Conservation (phyloP, 176 grass and related monocot genomes). For the Zea mays region DNA sequence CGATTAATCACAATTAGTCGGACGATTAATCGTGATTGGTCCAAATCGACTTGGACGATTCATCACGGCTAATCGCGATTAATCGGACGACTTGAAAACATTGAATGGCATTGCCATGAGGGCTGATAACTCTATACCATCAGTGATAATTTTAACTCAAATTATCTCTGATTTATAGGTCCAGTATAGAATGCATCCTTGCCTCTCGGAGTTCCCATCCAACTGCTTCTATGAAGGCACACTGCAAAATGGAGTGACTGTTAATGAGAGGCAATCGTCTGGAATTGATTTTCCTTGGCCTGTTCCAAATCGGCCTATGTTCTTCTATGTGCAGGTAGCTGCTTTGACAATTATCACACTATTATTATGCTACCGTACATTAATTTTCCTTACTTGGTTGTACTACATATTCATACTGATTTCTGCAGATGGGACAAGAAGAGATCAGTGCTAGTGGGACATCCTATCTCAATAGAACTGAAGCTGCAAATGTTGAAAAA, state of each 20-base stretch:
- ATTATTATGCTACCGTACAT: conserved; percentile 2
- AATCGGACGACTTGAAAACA: too few relatives aligned
- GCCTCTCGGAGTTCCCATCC: conserved; percentile 94
- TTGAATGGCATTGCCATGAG: not conserved
- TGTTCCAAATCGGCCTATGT: conserved; percentile 96
- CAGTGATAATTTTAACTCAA: not conserved
- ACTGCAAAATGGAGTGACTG: conserved; percentile 97
- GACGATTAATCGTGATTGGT: too few relatives aligned
- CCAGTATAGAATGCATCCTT: conserved; percentile 99
- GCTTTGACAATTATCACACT: not conserved
- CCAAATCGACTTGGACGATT: too few relatives aligned
- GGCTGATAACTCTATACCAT: conserved; percentile 10
- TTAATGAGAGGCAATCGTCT: conserved; percentile 87
- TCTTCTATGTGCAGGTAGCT: conserved; percentile 98
- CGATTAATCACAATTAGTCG: too few relatives aligned
- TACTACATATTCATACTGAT: conserved; percentile 17
- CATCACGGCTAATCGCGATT: too few relatives aligned
- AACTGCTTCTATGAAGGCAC: conserved; percentile 99
- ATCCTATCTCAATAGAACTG: conserved; percentile 97
- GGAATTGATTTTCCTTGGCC: conserved; percentile 99
- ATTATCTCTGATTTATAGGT: conserved; percentile 58
- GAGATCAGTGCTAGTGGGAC: conserved; percentile 99
- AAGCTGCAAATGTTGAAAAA: conserved; percentile 99
- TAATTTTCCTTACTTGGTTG: not conserved
- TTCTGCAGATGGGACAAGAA: conserved; percentile 97